These are phyloP conservation scores for Cylindrodendrum hubeiense DNA, from an alignment of 2,329 filamentous ascomycete species.

Conservation along the genomic window DNA sequence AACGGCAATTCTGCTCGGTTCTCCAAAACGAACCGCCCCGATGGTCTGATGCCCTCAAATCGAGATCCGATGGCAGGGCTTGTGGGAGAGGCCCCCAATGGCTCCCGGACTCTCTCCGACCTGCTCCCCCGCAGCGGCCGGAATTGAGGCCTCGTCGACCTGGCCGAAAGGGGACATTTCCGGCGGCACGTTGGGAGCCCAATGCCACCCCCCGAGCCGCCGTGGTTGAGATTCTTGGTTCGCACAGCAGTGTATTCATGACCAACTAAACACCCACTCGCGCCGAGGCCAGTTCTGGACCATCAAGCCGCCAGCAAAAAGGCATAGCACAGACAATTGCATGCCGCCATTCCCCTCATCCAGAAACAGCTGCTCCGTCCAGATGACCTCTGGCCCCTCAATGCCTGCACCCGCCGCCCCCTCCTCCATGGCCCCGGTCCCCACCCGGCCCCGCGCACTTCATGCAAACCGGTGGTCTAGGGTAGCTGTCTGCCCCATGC, in stretches of 20 bases:
- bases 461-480: slow-evolving; percentile 26
- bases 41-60: slow-evolving; percentile 18
- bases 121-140: slow-evolving; percentile 4
- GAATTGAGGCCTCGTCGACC: slow-evolving; percentile 4
- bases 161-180: slow-evolving; percentile 35
- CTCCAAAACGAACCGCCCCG: slow-evolving; percentile 7
- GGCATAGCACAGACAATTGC: not conserved
- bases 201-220: slow-evolving; percentile 13
- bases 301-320: not conserved
- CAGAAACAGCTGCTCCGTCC: not conserved
- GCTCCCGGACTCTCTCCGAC: slow-evolving; percentile 18
- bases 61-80: slow-evolving; percentile 18
- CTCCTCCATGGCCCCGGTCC: slow-evolving; percentile 15
- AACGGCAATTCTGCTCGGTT: slow-evolving; percentile 25
- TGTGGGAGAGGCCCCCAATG: slow-evolving; percentile 1
- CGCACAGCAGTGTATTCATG: slow-evolving; percentile 1
- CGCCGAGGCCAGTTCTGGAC: slow-evolving; percentile 6
- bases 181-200: slow-evolving; percentile 25
- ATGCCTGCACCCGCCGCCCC: not conserved
- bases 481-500: slow-evolving; percentile 17
- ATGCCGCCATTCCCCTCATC: not conserved
- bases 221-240: not conserved
- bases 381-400: slow-evolving; percentile 15
- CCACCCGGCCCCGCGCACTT: slow-evolving; percentile 27
- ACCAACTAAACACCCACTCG: slow-evolving; percentile 13